Evolutionary conservation across 208 protist species (phyloP).

Genomic region (Porcisia deanei): DNA sequence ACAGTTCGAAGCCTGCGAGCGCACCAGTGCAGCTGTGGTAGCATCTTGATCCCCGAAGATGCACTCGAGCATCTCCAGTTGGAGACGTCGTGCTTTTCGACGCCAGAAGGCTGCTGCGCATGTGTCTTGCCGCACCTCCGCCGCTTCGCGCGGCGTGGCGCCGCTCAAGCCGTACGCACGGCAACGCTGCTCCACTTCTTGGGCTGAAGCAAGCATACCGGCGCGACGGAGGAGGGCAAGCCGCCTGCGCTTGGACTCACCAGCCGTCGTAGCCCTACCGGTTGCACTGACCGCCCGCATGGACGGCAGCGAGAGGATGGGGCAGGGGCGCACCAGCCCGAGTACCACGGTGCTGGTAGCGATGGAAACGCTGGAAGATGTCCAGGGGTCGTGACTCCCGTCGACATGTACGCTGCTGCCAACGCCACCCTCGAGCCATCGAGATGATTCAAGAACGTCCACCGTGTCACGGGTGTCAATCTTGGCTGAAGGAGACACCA

Average conservation of each 20-base stretch:
- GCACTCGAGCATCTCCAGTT: background rate
- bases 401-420: background rate
- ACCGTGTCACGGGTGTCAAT: background rate
- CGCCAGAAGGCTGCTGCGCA: background rate
- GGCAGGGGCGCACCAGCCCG: conserved; percentile 7
- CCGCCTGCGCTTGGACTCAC: background rate
- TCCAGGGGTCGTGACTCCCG: background rate
- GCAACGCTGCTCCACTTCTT: conserved; percentile 5
- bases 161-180: background rate
- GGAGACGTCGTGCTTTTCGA: background rate
- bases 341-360: background rate
- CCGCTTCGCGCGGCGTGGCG: background rate
- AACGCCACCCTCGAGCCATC: background rate
- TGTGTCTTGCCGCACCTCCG: background rate
- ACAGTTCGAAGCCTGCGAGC: background rate
- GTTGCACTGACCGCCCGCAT: background rate
- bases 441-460: background rate
- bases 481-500: background rate
- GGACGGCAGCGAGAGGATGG: background rate
- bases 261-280: background rate
- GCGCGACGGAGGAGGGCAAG: conserved; percentile 12
- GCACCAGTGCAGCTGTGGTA: background rate
- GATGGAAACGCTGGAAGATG: background rate
- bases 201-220: conserved; percentile 9
- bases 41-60: background rate